Evolutionary conservation across 345 rosid species (phyloP).

Genomic region (Stellera chamaejasme): DNA sequence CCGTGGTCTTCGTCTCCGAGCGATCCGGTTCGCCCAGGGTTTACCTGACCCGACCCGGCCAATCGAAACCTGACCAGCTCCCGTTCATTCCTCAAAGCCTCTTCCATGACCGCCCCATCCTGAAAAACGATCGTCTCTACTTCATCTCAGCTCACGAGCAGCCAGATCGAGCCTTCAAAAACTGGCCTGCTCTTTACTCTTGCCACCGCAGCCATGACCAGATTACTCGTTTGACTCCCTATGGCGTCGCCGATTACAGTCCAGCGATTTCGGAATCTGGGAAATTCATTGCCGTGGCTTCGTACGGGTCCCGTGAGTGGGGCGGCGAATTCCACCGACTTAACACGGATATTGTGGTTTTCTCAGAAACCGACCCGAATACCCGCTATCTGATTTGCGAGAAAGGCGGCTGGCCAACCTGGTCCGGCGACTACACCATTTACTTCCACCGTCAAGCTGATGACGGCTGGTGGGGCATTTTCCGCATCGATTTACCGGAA

Average conservation of each 20-base stretch:
- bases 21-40: conserved; percentile 43
- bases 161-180: conserved; percentile 44
- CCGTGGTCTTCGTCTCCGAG: conserved; percentile 62
- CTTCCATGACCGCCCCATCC: conserved; percentile 76
- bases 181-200: conserved; percentile 67
- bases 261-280: conserved; percentile 61
- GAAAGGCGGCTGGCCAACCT: conserved; percentile 81
- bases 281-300: conserved; percentile 55
- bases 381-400: conserved; percentile 42
- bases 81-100: conserved; percentile 44
- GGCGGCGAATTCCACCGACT: conserved; percentile 72
- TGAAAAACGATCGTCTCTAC: conserved; percentile 39
- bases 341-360: conserved; percentile 57
- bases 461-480: conserved; percentile 98
- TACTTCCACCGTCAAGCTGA: conserved; percentile 76
- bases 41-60: conserved; percentile 31
- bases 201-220: conserved; percentile 11
- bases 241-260: conserved; percentile 51
- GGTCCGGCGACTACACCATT: conserved; percentile 61
- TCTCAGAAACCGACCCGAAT: conserved; percentile 34
- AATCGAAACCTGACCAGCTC: conserved; percentile 30
- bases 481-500: conserved; percentile 28
- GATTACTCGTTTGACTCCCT: conserved; percentile 53
- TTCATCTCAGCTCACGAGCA: conserved; percentile 73
- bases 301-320: conserved; percentile 70